A percentile compares a stretch with the other conserved stretches of the same genome.
Conservation (phyloP, 208 protist species). For the Acanthamoeba castellanii region DNA sequence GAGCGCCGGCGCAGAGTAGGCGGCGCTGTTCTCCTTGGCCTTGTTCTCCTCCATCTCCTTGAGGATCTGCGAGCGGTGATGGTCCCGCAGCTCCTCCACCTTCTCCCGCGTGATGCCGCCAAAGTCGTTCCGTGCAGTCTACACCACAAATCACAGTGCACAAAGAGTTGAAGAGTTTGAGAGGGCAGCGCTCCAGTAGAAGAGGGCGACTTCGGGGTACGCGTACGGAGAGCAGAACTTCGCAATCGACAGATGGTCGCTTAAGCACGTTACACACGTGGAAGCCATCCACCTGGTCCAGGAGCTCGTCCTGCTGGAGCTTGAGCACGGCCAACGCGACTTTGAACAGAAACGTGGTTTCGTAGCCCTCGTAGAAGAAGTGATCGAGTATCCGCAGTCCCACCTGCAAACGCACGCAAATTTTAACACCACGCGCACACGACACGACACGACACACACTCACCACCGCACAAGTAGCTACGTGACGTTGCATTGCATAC, state of each 20-base stretch:
- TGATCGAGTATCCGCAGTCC: constrained; percentile 85
- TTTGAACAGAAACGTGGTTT: constrained; percentile 84
- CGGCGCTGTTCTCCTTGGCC: background rate
- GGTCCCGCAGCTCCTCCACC: constrained; percentile 33
- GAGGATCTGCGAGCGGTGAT: constrained; percentile 42
- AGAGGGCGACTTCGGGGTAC: background rate
- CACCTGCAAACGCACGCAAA: constrained; percentile 66
- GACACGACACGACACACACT: constrained; percentile 10
- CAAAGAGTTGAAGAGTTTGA: background rate
- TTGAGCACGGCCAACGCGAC: constrained; percentile 80
- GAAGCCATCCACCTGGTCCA: constrained; percentile 62
- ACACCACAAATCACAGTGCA: background rate
- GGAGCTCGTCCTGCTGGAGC: constrained; percentile 79
- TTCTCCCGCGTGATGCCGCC: constrained; percentile 41
- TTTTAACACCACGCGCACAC: background rate
- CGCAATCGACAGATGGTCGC: constrained; percentile 34
- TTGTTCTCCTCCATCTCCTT: constrained; percentile 73
- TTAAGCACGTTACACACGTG: constrained; percentile 16
- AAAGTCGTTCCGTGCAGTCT: constrained; percentile 67
- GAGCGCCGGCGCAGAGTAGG: background rate
- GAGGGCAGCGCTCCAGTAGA: background rate
- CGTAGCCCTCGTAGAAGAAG: constrained; percentile 85
- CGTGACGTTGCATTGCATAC: background rate
- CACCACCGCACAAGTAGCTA: background rate
- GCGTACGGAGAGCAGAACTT: constrained; percentile 33